phyloP scores from a whole-genome alignment of 1,139 yeast genomes.

The Yamadazyma friedrichii region DNA sequence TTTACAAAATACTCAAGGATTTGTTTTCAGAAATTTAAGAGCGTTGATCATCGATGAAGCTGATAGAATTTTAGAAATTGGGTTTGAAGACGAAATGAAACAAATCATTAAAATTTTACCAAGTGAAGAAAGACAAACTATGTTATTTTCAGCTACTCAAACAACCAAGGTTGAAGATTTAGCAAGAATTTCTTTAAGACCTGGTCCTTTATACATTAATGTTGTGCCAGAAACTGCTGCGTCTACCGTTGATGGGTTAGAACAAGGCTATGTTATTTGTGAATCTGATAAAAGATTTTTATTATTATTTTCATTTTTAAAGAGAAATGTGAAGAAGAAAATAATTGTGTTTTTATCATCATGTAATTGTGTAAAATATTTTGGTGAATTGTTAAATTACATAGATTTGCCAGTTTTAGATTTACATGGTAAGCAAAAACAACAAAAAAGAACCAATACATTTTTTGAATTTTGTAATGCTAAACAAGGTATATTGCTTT shows the following conservation, averaged over 20 bases:
- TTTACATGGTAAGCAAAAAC: constrained; percentile 96
- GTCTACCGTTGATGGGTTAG: constrained; percentile 95
- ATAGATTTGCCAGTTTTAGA: constrained; percentile 95
- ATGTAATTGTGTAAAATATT: constrained; percentile 95
- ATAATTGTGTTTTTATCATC: constrained; percentile 93
- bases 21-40: constrained; percentile 89
- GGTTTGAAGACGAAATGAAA: constrained; percentile 97
- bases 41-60: constrained; percentile 96
- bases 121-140: constrained; percentile 89
- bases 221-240: constrained; percentile 82
- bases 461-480: constrained; percentile 98
- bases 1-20: constrained; percentile 91
- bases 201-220: constrained; percentile 94
- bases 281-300: constrained; percentile 94
- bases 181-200: constrained; percentile 91
- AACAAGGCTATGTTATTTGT: constrained; percentile 97
- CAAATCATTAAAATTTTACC: constrained; percentile 95
- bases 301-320: constrained; percentile 85
- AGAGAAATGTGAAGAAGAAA: constrained; percentile 86
- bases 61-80: constrained; percentile 93
- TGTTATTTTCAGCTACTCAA: constrained; percentile 97
- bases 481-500: constrained; percentile 84
- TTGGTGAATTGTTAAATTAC: constrained; percentile 90
- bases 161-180: constrained; percentile 98
- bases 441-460: constrained; percentile 95